Evolutionary conservation across 106 monocot species (phyloP).

Genomic region (Triglochin maritima): DNA sequence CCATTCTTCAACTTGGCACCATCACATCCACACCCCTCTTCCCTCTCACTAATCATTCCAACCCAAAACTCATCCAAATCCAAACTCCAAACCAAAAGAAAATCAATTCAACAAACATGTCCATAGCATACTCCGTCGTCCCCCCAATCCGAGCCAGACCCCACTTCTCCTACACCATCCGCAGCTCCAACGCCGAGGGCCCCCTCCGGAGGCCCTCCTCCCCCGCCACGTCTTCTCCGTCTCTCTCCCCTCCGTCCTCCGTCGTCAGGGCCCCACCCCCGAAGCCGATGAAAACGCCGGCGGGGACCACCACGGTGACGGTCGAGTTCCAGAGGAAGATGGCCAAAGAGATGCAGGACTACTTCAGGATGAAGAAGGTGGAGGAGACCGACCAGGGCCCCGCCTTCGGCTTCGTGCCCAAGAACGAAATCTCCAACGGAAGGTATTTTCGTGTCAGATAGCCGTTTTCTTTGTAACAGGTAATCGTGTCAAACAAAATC

Average conservation of each 20-base stretch:
- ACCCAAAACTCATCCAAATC: background rate
- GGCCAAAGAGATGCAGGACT: slow-evolving; percentile 94
- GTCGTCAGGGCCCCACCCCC: slow-evolving; percentile 6
- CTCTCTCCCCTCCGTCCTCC: slow-evolving; percentile 40
- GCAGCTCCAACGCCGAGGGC: slow-evolving; percentile 74
- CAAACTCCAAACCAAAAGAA: background rate
- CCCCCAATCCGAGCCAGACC: slow-evolving; percentile 52
- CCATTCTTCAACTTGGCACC: background rate
- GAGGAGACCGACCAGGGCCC: slow-evolving; percentile 75
- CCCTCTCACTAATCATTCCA: background rate
- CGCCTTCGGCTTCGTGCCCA: slow-evolving; percentile 68
- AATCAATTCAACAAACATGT: slow-evolving; percentile 16
- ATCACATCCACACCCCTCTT: background rate
- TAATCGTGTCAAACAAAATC: background rate
- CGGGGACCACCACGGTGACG: slow-evolving; percentile 34
- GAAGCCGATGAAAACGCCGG: background rate
- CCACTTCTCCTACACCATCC: slow-evolving; percentile 20
- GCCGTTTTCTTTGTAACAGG: background rate
- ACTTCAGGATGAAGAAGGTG: slow-evolving; percentile 86
- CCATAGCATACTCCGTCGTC: slow-evolving; percentile 39
- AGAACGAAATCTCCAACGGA: slow-evolving; percentile 90
- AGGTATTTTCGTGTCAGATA: slow-evolving; percentile 30
- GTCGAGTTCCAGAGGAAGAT: slow-evolving; percentile 90
- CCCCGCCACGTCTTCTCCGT: slow-evolving; percentile 35
- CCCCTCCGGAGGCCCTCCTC: slow-evolving; percentile 67